These are phyloP conservation scores for Neoascochyta sp. DNA, from an alignment of 2,329 filamentous ascomycete genomes.

Conservation along the genomic window DNA sequence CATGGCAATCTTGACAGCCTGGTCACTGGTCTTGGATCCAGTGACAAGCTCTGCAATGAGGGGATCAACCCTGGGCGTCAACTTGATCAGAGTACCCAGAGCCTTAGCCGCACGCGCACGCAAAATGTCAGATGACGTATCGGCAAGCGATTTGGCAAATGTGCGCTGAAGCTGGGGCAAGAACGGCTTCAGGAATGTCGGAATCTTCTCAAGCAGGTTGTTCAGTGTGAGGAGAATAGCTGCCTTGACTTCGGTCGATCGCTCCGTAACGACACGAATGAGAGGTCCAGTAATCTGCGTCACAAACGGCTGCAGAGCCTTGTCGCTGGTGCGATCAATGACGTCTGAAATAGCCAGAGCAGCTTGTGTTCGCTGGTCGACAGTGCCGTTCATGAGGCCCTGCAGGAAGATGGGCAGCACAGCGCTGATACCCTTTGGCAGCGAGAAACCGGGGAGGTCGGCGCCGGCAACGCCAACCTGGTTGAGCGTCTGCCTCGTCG, in stretches of 20 bases:
- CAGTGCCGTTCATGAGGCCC: constrained; percentile 91
- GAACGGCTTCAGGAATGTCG: constrained; percentile 91
- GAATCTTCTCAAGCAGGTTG: constrained; percentile 94
- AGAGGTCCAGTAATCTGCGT: constrained; percentile 96
- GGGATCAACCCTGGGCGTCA: constrained; percentile 92
- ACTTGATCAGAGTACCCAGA: constrained; percentile 88
- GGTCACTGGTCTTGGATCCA: constrained; percentile 85
- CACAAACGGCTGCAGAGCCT: constrained; percentile 88
- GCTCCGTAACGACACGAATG: constrained; percentile 95
- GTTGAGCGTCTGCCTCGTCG: constrained; percentile 79
- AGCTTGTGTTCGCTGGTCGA: constrained; percentile 86
- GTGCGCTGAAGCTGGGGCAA: constrained; percentile 93
- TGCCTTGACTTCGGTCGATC: constrained; percentile 92
- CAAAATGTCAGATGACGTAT: constrained; percentile 84
- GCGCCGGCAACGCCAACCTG: constrained; percentile 84
- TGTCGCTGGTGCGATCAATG: constrained; percentile 84
- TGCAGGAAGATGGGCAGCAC: constrained; percentile 96
- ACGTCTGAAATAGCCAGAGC: constrained; percentile 94
- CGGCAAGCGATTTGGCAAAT: constrained; percentile 92
- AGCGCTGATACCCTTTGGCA: constrained; percentile 96
- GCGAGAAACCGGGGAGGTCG: constrained; percentile 77
- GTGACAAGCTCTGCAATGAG: constrained; percentile 89
- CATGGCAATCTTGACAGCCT: constrained; percentile 91
- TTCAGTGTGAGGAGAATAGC: constrained; percentile 93
- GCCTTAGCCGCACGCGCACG: constrained; percentile 88